Evolutionary conservation across 176 grass and related monocot genomes (phyloP).

Genomic region (Thinopyrum elongatum): DNA sequence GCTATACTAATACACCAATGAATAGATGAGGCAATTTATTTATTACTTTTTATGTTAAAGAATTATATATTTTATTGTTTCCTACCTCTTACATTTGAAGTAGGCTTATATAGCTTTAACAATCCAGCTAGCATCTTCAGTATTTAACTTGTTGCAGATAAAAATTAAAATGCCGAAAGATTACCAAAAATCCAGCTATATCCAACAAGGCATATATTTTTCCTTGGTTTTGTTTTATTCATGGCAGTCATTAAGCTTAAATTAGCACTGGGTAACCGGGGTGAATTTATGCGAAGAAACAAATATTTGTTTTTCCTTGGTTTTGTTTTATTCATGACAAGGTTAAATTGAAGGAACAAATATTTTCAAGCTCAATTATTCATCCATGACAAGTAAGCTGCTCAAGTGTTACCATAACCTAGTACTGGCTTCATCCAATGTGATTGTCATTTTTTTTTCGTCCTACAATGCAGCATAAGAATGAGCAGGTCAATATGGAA

Average conservation of each 20-base stretch:
- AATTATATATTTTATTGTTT: neutral
- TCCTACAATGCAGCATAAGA: slow-evolving; percentile 61
- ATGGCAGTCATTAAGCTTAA: neutral
- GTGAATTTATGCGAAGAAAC: neutral
- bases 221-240: neutral
- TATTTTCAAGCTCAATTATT: neutral
- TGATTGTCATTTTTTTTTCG: slow-evolving; percentile 1
- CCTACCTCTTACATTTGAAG: slow-evolving; percentile 11
- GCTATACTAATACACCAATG: neutral
- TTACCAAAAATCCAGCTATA: neutral
- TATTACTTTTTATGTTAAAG: neutral
- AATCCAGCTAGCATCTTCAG: neutral
- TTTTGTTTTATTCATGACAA: neutral
- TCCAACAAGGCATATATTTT: neutral
- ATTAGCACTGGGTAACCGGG: neutral
- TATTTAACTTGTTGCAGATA: neutral
- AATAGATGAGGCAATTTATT: neutral
- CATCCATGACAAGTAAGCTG: neutral
- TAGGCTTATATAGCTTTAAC: neutral
- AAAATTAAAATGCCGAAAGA: neutral
- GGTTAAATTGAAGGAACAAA: neutral
- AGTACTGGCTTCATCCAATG: neutral
- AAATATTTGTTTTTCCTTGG: too few relatives aligned
- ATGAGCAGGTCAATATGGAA: slow-evolving; percentile 77
- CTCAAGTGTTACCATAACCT: neutral